Conservation (phyloP, 108 stramenopile species). For the Cyclostephanos invisitatus region DNA sequence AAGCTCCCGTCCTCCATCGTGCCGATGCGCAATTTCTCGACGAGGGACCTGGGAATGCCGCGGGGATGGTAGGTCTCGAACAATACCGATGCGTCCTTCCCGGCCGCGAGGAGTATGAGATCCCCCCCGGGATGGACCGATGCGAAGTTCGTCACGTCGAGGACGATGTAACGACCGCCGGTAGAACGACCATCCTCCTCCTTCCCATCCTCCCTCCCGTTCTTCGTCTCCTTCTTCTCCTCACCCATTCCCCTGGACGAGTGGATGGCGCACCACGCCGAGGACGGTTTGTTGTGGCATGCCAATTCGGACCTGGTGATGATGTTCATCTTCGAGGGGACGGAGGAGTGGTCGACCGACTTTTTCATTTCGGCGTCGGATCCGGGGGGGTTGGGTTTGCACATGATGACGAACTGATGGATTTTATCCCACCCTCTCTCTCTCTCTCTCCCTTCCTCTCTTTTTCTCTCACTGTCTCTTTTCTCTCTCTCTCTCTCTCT, state of each 20-base stretch:
- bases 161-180: conserved; percentile 12
- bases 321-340: background rate
- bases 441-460: too few species aligned
- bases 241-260: conserved; percentile 3
- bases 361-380: background rate
- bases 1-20: conserved; percentile 27
- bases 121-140: conserved; percentile 65
- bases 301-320: conserved; percentile 41
- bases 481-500: too few species aligned
- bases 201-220: background rate
- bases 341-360: background rate
- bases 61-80: conserved; percentile 63
- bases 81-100: conserved; percentile 57
- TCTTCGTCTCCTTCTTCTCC: too few species aligned
- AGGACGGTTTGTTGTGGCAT: conserved; percentile 30
- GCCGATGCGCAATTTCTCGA: conserved; percentile 47
- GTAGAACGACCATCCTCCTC: background rate
- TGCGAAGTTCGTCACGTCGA: conserved; percentile 53
- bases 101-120: conserved; percentile 46
- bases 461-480: too few species aligned
- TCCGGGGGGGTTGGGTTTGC: conserved; percentile 7
- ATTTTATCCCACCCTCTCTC: too few species aligned
- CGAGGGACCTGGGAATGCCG: conserved; percentile 29
- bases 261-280: conserved; percentile 44
- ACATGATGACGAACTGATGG: conserved; percentile 20